Evolutionary conservation across 164 flowering plant species (phyloP).

Genomic region (Stephania japonica): DNA sequence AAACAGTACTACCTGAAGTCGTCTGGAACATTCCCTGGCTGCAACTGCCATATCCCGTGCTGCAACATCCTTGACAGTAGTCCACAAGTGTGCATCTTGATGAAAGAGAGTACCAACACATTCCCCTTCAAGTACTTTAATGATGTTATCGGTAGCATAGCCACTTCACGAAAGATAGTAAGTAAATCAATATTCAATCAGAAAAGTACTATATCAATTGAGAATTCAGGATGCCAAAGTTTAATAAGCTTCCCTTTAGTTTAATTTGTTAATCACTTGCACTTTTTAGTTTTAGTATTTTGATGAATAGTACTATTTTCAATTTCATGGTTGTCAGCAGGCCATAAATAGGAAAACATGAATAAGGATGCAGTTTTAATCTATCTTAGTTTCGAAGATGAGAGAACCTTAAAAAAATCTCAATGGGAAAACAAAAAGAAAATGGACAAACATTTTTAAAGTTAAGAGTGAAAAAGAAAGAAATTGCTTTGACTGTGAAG

Average conservation of each 20-base stretch:
- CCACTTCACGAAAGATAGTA: constrained; percentile 49
- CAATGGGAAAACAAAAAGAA: not conserved
- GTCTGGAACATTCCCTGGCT: constrained; percentile 88
- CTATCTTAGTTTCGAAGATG: too few relatives aligned
- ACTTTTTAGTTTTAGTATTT: not conserved
- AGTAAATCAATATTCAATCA: constrained; percentile 13
- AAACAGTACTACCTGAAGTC: constrained; percentile 64
- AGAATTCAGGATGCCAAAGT: constrained; percentile 1
- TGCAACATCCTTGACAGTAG: constrained; percentile 38
- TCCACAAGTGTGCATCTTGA: constrained; percentile 69
- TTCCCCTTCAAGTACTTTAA: constrained; percentile 75
- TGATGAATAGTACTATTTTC: too few relatives aligned
- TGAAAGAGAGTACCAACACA: constrained; percentile 88
- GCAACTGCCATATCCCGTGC: constrained; percentile 92
- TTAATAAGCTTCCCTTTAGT: not conserved
- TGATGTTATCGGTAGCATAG: constrained; percentile 53
- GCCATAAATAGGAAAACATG: too few relatives aligned
- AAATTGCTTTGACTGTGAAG: not conserved
- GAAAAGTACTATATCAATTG: not conserved
- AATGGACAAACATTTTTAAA: not conserved
- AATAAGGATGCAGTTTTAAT: too few relatives aligned
- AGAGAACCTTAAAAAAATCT: too few relatives aligned
- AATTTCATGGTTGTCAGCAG: too few relatives aligned
- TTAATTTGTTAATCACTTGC: not conserved
- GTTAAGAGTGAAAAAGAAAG: not conserved